A percentile compares a stretch with the other conserved stretches of the same genome.
phyloP scores from a whole-genome alignment of 1,284 basidiomycete species.

The Butyriboletus regius region DNA sequence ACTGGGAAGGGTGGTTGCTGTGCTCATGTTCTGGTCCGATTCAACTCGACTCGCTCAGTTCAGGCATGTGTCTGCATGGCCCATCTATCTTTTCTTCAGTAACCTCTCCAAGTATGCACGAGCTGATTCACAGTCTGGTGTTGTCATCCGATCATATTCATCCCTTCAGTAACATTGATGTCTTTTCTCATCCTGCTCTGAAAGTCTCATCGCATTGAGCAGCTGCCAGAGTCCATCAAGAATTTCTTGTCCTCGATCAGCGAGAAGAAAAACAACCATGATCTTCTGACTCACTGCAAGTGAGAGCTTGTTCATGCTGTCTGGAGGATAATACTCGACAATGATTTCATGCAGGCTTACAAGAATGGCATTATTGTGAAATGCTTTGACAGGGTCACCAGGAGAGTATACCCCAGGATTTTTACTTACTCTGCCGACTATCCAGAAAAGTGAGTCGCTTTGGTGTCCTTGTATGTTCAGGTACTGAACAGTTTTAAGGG shows the following conservation, averaged over 20 bases:
- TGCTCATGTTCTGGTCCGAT: slow-evolving; percentile 36
- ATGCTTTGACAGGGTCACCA: not conserved
- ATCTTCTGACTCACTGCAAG: slow-evolving; percentile 17
- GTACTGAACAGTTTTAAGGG: not conserved
- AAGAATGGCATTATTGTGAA: slow-evolving; percentile 17
- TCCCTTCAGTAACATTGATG: no score
- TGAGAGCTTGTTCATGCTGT: slow-evolving; percentile 16
- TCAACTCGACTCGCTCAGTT: slow-evolving; percentile 33
- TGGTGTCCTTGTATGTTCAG: not conserved
- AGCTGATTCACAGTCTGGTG: no score
- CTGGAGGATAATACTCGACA: not conserved
- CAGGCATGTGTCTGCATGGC: slow-evolving; percentile 33
- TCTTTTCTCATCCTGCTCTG: no score
- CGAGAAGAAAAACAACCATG: not conserved
- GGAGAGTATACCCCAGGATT: not conserved
- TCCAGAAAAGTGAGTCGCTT: slow-evolving; percentile 1
- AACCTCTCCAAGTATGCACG: not conserved
- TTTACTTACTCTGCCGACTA: slow-evolving; percentile 1
- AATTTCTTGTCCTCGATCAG: not conserved
- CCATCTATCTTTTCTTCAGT: slow-evolving; percentile 9
- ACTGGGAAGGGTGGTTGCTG: not conserved
- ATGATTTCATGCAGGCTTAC: slow-evolving; percentile 9
- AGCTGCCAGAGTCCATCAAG: no score
- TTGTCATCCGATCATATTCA: no score
- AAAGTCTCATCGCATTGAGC: no score